phyloP scores from a whole-genome alignment of 2,329 filamentous ascomycete species.

The Botrytis aclada region DNA sequence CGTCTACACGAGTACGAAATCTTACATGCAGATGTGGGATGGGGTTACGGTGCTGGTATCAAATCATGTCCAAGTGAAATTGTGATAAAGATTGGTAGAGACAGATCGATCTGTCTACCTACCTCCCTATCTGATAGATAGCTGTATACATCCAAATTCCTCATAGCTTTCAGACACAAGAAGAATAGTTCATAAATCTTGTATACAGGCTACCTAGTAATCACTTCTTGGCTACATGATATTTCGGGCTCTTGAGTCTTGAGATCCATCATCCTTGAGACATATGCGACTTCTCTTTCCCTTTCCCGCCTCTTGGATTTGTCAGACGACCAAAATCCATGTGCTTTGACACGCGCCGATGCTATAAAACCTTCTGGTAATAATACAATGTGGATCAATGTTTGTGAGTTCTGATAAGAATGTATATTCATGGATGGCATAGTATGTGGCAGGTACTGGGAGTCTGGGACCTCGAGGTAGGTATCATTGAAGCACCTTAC shows the following conservation, averaged over 20 bases:
- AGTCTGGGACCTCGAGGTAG: not conserved
- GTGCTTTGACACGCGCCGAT: not conserved
- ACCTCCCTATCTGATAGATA: not conserved
- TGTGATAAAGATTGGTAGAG: not conserved
- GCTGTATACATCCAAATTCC: not conserved
- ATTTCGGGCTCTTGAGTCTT: not conserved
- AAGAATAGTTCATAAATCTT: not conserved
- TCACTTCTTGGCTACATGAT: not conserved
- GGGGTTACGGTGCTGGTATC: not conserved
- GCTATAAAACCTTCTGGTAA: not conserved
- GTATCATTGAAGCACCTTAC: not conserved
- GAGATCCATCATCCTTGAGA: not conserved
- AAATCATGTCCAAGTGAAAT: not conserved
- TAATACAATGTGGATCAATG: not conserved
- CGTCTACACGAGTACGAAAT: constrained; percentile 4
- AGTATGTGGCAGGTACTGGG: not conserved
- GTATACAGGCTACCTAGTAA: not conserved
- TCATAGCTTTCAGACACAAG: not conserved
- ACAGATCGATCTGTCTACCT: not conserved
- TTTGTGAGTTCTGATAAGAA: not conserved
- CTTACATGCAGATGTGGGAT: constrained; percentile 6
- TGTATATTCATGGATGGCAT: not conserved
- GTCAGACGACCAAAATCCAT: not conserved
- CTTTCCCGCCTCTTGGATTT: not conserved
- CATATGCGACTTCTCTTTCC: not conserved